These are phyloP conservation scores for Ogataea neopini DNA, from an alignment of 805 yeast species.

Conservation along the genomic window DNA sequence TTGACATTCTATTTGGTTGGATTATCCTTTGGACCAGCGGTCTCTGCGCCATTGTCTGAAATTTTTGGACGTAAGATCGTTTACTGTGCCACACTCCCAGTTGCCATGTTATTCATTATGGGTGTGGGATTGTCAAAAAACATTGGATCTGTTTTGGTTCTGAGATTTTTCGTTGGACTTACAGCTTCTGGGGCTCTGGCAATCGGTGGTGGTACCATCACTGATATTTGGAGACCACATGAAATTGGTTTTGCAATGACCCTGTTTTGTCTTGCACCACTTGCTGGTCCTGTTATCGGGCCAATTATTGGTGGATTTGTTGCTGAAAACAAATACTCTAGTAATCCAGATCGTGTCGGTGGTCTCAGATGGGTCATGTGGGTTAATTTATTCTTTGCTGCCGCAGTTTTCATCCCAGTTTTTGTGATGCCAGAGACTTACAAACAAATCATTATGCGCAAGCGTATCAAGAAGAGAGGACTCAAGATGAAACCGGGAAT, in stretches of 20 bases:
- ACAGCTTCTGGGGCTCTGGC: constrained; percentile 83
- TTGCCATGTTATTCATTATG: constrained; percentile 71
- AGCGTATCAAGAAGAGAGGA: constrained; percentile 63
- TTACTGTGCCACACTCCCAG: constrained; percentile 58
- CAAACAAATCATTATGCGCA: constrained; percentile 60
- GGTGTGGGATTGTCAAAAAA: constrained; percentile 68
- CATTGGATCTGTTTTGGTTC: constrained; percentile 60
- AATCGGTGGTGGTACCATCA: constrained; percentile 80
- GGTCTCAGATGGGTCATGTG: constrained; percentile 75
- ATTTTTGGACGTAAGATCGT: constrained; percentile 65
- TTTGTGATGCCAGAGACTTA: constrained; percentile 66
- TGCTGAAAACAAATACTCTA: constrained; percentile 45
- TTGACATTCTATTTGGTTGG: constrained; percentile 70
- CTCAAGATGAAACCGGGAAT: constrained; percentile 43
- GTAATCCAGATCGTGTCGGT: constrained; percentile 22
- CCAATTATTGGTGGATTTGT: constrained; percentile 77
- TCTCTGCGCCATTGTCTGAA: constrained; percentile 75
- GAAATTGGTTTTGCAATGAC: constrained; percentile 75
- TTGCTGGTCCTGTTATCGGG: constrained; percentile 77
- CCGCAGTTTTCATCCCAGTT: constrained; percentile 49
- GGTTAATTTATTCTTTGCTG: constrained; percentile 71
- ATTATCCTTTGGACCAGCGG: constrained; percentile 67
- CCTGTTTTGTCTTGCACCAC: constrained; percentile 75
- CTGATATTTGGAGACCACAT: constrained; percentile 71
- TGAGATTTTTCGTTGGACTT: constrained; percentile 74